Evolutionary conservation across 768 basidiomycete species (phyloP), one percentile per base, ranked within the genome.

Genomic region (Amanita subjunquillea): DNA sequence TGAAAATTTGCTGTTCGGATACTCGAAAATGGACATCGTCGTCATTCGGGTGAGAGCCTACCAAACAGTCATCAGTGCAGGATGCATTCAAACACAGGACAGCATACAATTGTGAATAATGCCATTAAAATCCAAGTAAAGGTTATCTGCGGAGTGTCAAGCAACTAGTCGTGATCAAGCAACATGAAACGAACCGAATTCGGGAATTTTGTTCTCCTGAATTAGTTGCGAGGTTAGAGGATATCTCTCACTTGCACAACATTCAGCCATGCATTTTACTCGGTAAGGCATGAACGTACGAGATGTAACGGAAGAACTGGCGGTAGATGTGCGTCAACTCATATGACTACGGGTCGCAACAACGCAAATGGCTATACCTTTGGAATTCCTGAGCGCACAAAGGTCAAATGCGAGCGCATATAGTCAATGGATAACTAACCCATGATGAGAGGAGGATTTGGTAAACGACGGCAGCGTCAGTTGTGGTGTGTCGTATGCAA

Each of bases 171-270:
- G 6, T 9, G 41, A 3, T 17, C 40, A 12, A 49, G 25, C n/a
- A 30, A 17, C 37, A 17, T 30, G 47, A 8, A 2, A 65, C 77
- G 55, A 56, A 87, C 91, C 95, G 64, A 99, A 99, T 69, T 97
- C 96, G 13, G 93, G 95, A 56, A 99, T 98, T 75, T 93, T 92
- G 72, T 97, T 96, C 74, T 96, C 93, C 67, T 95, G 83, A 57
- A 98, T 96, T 54, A 98, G 76, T 67, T 98, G 96, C 15, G 95
- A 98, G 13, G 94, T 99, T 59, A 99, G 79, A 48, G 96, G 95
- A 67, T 99, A 99, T 56, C 96, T 85, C 74, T 98, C 96, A 56
- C 92, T 95, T 13, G 63, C 7, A 25, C 12, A 23, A n/a, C 20
- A 25, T n/a, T 50, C 38, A 50, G 27, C 23, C 15, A 17, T 27